phyloP scores from a whole-genome alignment of 2,329 filamentous ascomycete genomes.

The Periconia sp. region DNA sequence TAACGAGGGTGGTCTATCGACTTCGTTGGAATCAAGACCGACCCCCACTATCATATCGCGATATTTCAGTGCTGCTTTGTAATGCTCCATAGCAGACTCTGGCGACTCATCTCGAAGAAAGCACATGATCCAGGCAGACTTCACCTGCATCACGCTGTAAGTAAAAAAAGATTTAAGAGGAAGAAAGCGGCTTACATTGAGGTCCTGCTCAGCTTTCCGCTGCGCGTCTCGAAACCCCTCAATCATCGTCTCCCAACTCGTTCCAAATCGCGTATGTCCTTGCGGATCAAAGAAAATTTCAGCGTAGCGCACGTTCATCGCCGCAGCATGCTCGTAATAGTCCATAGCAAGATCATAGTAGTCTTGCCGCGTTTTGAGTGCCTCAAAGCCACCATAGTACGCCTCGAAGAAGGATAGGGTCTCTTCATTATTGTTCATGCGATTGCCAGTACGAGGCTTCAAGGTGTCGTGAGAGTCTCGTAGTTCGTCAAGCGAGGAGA shows the following conservation, averaged over 20 bases:
- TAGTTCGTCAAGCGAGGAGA: constrained; percentile 30
- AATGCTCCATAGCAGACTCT: constrained; percentile 30
- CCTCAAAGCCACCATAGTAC: constrained; percentile 29
- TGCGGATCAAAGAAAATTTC: constrained; percentile 51
- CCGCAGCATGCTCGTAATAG: constrained; percentile 36
- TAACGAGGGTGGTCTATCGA: constrained; percentile 24
- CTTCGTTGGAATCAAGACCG: constrained; percentile 53
- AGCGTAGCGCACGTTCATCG: constrained; percentile 45
- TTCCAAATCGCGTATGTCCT: constrained; percentile 44
- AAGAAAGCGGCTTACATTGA: neutral
- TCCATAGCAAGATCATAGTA: constrained; percentile 47
- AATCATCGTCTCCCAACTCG: constrained; percentile 35
- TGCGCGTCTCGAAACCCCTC: constrained; percentile 33
- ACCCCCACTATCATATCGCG: constrained; percentile 48
- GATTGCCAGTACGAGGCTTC: constrained; percentile 4
- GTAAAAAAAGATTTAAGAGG: neutral
- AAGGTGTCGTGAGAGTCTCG: constrained; percentile 34
- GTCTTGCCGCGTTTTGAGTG: constrained; percentile 38
- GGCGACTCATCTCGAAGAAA: constrained; percentile 47
- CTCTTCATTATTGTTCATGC: constrained; percentile 15
- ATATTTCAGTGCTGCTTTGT: constrained; percentile 33
- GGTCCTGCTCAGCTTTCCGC: constrained; percentile 12
- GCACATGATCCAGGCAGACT: constrained; percentile 46
- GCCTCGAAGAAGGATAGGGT: constrained; percentile 24
- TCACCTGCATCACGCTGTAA: constrained; percentile 1